Base-by-base conservation (phyloP, 305 asterid species). In the Fraxinus ornus region DNA sequence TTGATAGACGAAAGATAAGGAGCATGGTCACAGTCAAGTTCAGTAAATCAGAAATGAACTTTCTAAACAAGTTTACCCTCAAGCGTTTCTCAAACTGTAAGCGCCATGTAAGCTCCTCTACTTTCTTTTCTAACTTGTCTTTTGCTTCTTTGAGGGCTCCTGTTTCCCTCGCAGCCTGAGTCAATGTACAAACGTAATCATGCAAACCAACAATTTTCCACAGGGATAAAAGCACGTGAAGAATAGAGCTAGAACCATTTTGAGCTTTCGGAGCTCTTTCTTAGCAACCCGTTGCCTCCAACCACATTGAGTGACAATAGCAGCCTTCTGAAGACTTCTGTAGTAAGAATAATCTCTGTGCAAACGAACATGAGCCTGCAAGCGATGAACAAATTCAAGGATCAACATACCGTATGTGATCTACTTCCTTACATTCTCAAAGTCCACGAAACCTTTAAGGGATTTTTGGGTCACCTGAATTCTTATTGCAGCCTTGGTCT, bases 21-120 rank as follows among this genome's bases (percentile, higher is more conserved):
- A 82, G 83, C 77, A 74, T 60, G 64, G 72, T 35, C 28, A 49
- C 78, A 81, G 74, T 78, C 64, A 82, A 77, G 70, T 33, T 66
- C 19, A 62, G 52, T 32, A 73, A 84, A 55, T 79, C 55, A 3
- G 4, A 81, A 55, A 39, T 36, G 62, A 33, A 79, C 76, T 36
- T 70, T n/a, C 77, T 60, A 60, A 76, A 77, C 55, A 77, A 68
- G 78, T 85, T 88, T 87, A 97, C 98, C 97, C 98, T 94, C 70
- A 95, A 82, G 81, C 97, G 90, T 89, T 93, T 97, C 93, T 97
- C 98, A 80, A 97, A 91, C 90, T 95, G 98, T 90, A 97, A 78
- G 82, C 98, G 94, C 99, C 99, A 95, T n/a, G 99, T 91, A 71
- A 97, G 98, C 87, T 97, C 99, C 88, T 97, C 99, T 82, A 97